Percentiles rank a stretch among this genome's conserved stretches.
Conservation (phyloP, 2,329 filamentous ascomycete genomes). For the Trichophyton rubrum region DNA sequence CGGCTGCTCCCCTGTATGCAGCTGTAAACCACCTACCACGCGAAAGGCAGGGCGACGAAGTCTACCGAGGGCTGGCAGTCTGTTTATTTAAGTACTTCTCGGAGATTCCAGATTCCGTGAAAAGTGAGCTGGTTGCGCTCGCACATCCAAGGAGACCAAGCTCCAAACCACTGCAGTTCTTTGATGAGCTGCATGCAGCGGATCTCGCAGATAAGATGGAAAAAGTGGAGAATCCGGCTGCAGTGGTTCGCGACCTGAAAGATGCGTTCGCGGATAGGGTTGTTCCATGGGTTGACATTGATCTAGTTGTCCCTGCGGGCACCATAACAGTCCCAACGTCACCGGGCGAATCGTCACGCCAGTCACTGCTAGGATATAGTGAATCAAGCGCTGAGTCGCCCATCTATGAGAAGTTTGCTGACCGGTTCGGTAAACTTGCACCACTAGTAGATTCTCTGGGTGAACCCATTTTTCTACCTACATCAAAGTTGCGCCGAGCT, state of each 20-base stretch:
- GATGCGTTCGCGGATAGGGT: conserved; percentile 69
- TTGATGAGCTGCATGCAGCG: conserved; percentile 84
- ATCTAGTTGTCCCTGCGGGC: conserved; percentile 70
- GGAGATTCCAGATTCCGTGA: conserved; percentile 68
- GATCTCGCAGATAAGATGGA: conserved; percentile 77
- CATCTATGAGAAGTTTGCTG: conserved; percentile 42
- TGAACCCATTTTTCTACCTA: conserved; percentile 74
- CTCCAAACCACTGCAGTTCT: conserved; percentile 56
- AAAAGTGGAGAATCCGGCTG: conserved; percentile 61
- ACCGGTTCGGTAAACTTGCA: conserved; percentile 64
- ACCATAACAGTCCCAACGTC: conserved; percentile 48
- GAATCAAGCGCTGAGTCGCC: conserved; percentile 47
- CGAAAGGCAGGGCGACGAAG: conserved; percentile 89
- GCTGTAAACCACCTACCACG: conserved; percentile 82
- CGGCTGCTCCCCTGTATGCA: conserved; percentile 79
- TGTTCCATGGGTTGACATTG: conserved; percentile 73
- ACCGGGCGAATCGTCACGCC: conserved; percentile 47
- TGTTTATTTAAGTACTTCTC: conserved; percentile 88
- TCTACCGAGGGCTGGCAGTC: conserved; percentile 82
- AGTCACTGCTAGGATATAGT: conserved; percentile 33
- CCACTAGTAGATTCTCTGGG: conserved; percentile 68
- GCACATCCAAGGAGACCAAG: conserved; percentile 44
- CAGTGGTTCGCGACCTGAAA: conserved; percentile 61
- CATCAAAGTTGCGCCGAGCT: conserved; percentile 67
- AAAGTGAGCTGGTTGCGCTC: conserved; percentile 51